phyloP scores from a whole-genome alignment of 2,329 filamentous ascomycete genomes.

The Colletotrichum cereale region DNA sequence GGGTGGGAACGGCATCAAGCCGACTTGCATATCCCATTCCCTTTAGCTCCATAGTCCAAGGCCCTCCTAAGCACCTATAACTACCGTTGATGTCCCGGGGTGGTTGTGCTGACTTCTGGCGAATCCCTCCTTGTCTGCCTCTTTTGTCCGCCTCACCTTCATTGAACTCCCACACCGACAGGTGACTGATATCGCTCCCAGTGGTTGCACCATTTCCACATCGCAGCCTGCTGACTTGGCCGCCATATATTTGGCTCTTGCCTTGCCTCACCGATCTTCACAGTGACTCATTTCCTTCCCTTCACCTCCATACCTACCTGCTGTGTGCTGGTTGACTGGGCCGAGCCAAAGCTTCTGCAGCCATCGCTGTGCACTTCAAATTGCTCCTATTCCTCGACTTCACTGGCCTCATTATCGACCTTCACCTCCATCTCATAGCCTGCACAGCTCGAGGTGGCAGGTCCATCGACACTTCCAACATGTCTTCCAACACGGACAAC shows the following conservation, averaged over 20 bases:
- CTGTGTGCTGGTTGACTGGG: conserved; percentile 31
- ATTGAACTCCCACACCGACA: conserved; percentile 46
- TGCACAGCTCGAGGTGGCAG: conserved; percentile 19
- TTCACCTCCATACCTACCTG: conserved; percentile 44
- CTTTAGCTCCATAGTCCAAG: conserved; percentile 36
- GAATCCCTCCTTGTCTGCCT: conserved; percentile 41
- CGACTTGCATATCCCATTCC: conserved; percentile 37
- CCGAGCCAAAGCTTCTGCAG: conserved; percentile 30
- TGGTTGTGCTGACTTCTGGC: conserved; percentile 27
- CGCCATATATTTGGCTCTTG: conserved; percentile 54
- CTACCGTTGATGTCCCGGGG: conserved; percentile 36
- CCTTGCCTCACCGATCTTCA: conserved; percentile 58
- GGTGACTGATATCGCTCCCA: conserved; percentile 31
- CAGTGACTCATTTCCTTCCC: conserved; percentile 56
- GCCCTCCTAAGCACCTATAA: conserved; percentile 38
- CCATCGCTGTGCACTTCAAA: conserved; percentile 46
- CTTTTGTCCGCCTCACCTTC: conserved; percentile 45
- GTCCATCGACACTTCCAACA: conserved; percentile 48
- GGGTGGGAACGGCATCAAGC: conserved; percentile 26
- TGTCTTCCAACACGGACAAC: conserved; percentile 69
- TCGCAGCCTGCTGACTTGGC: conserved; percentile 39
- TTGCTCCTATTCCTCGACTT: conserved; percentile 41
- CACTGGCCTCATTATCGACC: conserved; percentile 23
- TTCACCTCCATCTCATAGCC: conserved; percentile 20
- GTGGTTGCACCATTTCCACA: conserved; percentile 42